phyloP scores from a whole-genome alignment of 805 yeast genomes.

The Nakazawaea wyomingensis region DNA sequence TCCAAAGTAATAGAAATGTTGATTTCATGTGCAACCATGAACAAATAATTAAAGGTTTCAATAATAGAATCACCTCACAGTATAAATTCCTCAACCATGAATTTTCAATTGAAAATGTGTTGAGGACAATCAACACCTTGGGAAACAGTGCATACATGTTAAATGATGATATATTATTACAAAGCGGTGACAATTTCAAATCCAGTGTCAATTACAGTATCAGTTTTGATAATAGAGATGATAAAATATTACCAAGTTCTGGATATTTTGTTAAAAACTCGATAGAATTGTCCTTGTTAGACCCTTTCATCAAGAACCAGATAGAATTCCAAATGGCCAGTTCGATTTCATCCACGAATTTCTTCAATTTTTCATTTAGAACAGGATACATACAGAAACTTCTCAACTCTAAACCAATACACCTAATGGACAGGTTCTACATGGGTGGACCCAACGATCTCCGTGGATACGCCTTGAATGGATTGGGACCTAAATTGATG shows the following conservation, averaged over 20 bases:
- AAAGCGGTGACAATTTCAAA: conserved; percentile 43
- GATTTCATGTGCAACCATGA: conserved; percentile 45
- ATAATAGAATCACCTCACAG: conserved; percentile 35
- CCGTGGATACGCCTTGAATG: conserved; percentile 45
- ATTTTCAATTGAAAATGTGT: conserved; percentile 36
- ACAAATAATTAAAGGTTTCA: conserved; percentile 37
- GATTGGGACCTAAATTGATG: conserved; percentile 50
- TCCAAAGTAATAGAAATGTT: conserved; percentile 38
- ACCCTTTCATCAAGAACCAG: conserved; percentile 35
- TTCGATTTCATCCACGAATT: conserved; percentile 15
- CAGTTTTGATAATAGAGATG: conserved; percentile 41
- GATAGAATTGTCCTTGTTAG: conserved; percentile 22
- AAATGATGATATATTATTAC: conserved; percentile 28
- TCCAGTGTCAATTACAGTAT: conserved; percentile 35
- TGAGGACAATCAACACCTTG: conserved; percentile 32
- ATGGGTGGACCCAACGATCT: conserved; percentile 60
- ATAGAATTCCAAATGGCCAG: conserved; percentile 34
- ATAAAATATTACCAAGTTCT: conserved; percentile 33
- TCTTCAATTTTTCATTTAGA: conserved; percentile 21
- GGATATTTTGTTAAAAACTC: conserved; percentile 36
- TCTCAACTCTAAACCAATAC: conserved; percentile 18
- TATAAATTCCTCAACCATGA: conserved; percentile 39
- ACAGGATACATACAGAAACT: conserved; percentile 23
- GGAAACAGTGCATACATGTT: conserved; percentile 19
- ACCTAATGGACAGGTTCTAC: conserved; percentile 47